Base-by-base conservation (phyloP, 306 rosid species). In the Corylus avellana region DNA sequence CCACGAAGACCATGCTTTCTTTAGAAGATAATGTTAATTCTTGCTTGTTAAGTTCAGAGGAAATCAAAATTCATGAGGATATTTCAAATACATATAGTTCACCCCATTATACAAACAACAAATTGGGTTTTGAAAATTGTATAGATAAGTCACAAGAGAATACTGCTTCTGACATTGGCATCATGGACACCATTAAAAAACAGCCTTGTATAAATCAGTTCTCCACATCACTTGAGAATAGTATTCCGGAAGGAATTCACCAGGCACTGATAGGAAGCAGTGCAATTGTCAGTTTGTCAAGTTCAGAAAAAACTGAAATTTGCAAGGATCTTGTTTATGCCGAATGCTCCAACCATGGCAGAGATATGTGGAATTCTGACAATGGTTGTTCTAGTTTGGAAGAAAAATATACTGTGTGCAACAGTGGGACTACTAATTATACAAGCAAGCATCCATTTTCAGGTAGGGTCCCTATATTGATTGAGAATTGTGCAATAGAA, bases 261-360 rank as follows among this genome's bases (percentile, higher is more conserved):
- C 81, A 84, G 74, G 79, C 75, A 56, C 72, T 82, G 47, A 69
- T 72, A 70, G 83, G 77, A 81, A 85, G 78, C 75, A 58, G 71
- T 77, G 84, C 51, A 67, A 78, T 79, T 9, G 79, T 78, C 81
- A 67, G 75, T 37, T 74, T 78, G 78, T 74, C 83, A 22, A 74
- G 84, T 86, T 78, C 84, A 68, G 87, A 72, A 53, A 75, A 88
- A 75, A 81, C 79, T 68, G 77, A 80, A 73, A 72, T 51, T 74
- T 75, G 75, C 76, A 77, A 75, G 73, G 86, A 76, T 77, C 75
- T 66, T 66, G 42, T 63, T 25, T 62, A 50, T 81, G 84, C 75
- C 37, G 84, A 85, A 78, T 71, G 72, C 85, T 71, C 77, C 71
- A 78, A 81, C 59, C 74, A 69, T 72, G 80, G 69, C 35, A 75